Evolutionary conservation across 129 eudicot genomes (phyloP).

Genomic region (Pseudognaphalium luteoalbum): DNA sequence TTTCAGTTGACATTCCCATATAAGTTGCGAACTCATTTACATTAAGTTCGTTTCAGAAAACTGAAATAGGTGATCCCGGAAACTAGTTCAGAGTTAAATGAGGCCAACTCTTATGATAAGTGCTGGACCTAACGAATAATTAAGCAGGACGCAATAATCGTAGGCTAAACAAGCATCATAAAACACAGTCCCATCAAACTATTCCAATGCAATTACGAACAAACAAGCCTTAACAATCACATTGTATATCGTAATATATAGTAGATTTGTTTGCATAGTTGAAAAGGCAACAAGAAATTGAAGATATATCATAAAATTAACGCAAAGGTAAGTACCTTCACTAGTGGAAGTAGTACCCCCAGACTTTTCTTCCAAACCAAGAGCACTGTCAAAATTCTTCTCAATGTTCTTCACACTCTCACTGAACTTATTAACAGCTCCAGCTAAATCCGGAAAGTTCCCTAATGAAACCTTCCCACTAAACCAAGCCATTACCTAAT

Average conservation of each 20-base stretch:
- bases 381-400: constrained; percentile 87
- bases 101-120: constrained; percentile 3
- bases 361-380: constrained; percentile 74
- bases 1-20: constrained; percentile 1
- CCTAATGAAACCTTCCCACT: constrained; percentile 81
- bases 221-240: neutral
- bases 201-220: constrained; percentile 16
- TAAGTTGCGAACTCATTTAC: neutral
- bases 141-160: neutral
- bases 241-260: neutral
- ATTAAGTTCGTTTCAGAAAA: constrained; percentile 1
- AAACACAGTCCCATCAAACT: neutral
- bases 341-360: constrained; percentile 31
- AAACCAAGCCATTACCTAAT: constrained; percentile 78
- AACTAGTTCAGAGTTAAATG: neutral
- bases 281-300: neutral
- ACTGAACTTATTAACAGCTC: constrained; percentile 83
- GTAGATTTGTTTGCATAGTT: neutral
- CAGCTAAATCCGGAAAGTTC: constrained; percentile 84
- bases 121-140: neutral
- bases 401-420: constrained; percentile 96
- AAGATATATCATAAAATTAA: neutral
- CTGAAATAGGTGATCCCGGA: neutral
- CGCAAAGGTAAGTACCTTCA: constrained; percentile 48
- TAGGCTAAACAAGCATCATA: constrained; percentile 2